A percentile compares a stretch with the other conserved stretches of the same genome.
phyloP scores from a whole-genome alignment of 192 early-diverging fungal species.

The Funneliformis geosporum region DNA sequence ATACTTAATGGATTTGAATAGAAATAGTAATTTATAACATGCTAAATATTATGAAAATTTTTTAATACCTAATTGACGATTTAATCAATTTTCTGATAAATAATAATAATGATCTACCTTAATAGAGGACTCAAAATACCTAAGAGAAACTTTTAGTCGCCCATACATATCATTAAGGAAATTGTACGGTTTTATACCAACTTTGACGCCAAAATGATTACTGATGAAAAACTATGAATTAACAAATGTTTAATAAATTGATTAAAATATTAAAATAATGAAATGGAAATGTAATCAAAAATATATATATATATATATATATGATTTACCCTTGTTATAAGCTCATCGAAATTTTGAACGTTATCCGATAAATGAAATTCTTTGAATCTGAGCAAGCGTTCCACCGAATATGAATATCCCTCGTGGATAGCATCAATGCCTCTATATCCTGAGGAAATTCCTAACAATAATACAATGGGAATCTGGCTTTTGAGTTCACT shows the following conservation, averaged over 20 bases:
- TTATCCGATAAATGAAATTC: slow-evolving; percentile 80
- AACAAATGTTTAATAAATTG: slow-evolving; percentile 33
- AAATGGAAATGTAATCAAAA: slow-evolving; percentile 12
- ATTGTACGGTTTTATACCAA: slow-evolving; percentile 73
- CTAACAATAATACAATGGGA: slow-evolving; percentile 80
- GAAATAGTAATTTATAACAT: slow-evolving; percentile 83
- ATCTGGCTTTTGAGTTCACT: slow-evolving; percentile 70
- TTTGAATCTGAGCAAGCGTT: slow-evolving; percentile 73
- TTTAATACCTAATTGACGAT: background rate
- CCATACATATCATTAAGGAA: slow-evolving; percentile 79
- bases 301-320: too few species aligned
- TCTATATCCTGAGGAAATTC: slow-evolving; percentile 76
- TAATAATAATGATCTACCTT: slow-evolving; percentile 49
- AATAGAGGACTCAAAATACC: slow-evolving; percentile 67
- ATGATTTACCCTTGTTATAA: slow-evolving; percentile 59
- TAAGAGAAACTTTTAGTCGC: slow-evolving; percentile 79
- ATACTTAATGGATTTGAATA: slow-evolving; percentile 84
- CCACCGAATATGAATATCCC: slow-evolving; percentile 68
- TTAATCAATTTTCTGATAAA: background rate
- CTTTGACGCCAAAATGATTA: slow-evolving; percentile 50
- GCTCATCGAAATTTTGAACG: slow-evolving; percentile 65
- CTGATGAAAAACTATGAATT: slow-evolving; percentile 59
- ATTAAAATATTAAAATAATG: background rate
- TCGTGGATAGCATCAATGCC: slow-evolving; percentile 75
- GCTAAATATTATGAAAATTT: slow-evolving; percentile 48